phyloP scores from a whole-genome alignment of 495 filamentous ascomycete genomes.

The Aspergillus kassunensis region DNA sequence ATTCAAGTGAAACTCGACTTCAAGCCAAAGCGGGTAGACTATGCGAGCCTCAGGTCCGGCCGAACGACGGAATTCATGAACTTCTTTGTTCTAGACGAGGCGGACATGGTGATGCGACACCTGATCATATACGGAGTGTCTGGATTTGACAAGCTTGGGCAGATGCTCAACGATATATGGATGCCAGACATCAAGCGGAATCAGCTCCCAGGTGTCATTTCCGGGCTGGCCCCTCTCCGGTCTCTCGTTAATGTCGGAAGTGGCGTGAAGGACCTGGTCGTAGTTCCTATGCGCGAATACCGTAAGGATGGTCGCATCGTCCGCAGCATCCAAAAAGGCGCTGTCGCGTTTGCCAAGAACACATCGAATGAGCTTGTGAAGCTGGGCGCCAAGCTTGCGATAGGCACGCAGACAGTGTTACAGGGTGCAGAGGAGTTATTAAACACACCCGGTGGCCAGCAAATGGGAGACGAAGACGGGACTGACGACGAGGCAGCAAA shows the following conservation, averaged over 20 bases:
- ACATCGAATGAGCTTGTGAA: constrained; percentile 89
- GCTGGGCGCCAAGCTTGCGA: constrained; percentile 88
- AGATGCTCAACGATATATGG: constrained; percentile 93
- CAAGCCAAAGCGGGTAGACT: constrained; percentile 96
- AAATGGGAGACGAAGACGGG: constrained; percentile 53
- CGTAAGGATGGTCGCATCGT: constrained; percentile 89
- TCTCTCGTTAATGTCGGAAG: constrained; percentile 85
- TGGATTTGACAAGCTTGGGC: constrained; percentile 82
- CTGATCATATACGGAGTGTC: constrained; percentile 88
- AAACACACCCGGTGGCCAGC: constrained; percentile 34
- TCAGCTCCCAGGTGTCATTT: constrained; percentile 84
- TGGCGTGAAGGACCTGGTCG: constrained; percentile 79
- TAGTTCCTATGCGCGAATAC: constrained; percentile 89
- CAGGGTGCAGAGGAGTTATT: constrained; percentile 84
- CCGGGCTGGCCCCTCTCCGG: constrained; percentile 84
- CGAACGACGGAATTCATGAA: constrained; percentile 99
- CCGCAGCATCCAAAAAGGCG: constrained; percentile 86
- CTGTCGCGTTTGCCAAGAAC: constrained; percentile 81
- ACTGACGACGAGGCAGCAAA: constrained; percentile 58
- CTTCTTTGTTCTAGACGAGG: constrained; percentile 86
- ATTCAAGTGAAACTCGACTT: constrained; percentile 87
- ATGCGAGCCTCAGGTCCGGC: constrained; percentile 90
- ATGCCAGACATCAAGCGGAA: constrained; percentile 88
- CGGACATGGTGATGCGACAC: constrained; percentile 81
- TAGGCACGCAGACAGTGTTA: constrained; percentile 87